Percentiles rank a stretch among this genome's conserved stretches.
Conservation (phyloP, 352 stramenopile genomes). For the Aphanomyces stellatus region DNA sequence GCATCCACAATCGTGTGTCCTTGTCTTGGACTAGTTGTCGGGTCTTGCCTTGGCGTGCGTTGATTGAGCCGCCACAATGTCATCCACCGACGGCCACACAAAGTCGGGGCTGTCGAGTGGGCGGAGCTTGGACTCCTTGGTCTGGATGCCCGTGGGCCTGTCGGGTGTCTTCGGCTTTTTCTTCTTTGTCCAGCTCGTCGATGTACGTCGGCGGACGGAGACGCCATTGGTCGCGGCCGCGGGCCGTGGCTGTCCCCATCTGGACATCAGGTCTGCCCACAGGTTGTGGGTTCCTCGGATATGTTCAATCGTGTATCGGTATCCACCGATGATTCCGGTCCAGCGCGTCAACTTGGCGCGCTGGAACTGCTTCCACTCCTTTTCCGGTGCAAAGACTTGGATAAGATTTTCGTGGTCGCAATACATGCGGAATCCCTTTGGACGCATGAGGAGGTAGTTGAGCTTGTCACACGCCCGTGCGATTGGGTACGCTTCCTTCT, state of each 20-base stretch:
- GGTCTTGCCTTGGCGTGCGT: not conserved
- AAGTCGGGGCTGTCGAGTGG: not conserved
- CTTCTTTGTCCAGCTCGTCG: too few species aligned
- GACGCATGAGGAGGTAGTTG: constrained; percentile 16
- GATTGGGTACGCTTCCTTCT: not conserved
- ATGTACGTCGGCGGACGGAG: too few species aligned
- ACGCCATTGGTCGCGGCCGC: too few species aligned
- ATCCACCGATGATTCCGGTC: constrained; percentile 6
- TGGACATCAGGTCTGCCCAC: too few species aligned
- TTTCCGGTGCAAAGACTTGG: constrained; percentile 19
- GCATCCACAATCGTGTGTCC: not conserved
- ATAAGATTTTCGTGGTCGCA: constrained; percentile 25
- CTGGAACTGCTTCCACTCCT: not conserved
- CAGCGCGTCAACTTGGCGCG: constrained; percentile 11
- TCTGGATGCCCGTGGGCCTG: too few species aligned
- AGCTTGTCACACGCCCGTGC: not conserved
- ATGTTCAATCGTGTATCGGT: too few species aligned
- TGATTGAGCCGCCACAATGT: not conserved
- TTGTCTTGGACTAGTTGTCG: not conserved
- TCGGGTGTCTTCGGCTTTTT: too few species aligned
- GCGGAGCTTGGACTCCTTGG: too few species aligned
- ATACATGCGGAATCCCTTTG: constrained; percentile 22
- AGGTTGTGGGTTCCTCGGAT: too few species aligned
- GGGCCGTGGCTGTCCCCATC: too few species aligned
- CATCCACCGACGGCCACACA: not conserved